These are phyloP conservation scores for Coniosporium tulheliwenetii DNA, from an alignment of 2,329 filamentous ascomycete species.

Conservation along the genomic window DNA sequence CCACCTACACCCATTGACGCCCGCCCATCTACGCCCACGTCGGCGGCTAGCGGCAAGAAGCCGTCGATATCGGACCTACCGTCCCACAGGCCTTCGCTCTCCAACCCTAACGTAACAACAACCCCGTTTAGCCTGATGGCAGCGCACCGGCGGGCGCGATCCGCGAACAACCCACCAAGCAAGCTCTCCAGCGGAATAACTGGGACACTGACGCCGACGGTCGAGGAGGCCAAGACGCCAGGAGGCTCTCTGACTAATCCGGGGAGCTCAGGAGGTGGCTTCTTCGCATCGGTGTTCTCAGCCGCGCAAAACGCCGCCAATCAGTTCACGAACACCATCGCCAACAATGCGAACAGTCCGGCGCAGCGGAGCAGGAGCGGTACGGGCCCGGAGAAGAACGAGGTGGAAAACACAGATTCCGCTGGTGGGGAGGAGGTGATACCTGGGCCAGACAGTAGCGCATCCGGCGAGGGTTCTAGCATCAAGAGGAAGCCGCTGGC, in stretches of 20 bases:
- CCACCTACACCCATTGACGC: conserved; percentile 45
- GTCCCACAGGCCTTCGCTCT: conserved; percentile 16
- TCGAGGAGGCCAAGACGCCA: conserved; percentile 51
- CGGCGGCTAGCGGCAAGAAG: no score
- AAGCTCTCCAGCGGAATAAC: conserved; percentile 68
- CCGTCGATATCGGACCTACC: conserved; percentile 2
- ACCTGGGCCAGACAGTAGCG: conserved; percentile 9
- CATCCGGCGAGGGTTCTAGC: conserved; percentile 22
- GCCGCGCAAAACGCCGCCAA: conserved; percentile 85
- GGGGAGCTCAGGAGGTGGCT: conserved; percentile 38
- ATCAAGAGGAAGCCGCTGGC: conserved; percentile 50
- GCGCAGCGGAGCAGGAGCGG: conserved; percentile 30
- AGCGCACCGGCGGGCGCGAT: conserved; percentile 50
- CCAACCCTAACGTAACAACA: conserved; percentile 36
- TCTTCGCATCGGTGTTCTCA: conserved; percentile 88
- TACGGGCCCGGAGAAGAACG: conserved; percentile 8
- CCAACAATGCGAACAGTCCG: conserved; percentile 41
- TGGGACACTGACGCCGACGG: conserved; percentile 53
- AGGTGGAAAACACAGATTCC: conserved; percentile 11
- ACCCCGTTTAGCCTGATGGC: conserved; percentile 35
- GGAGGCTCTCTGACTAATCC: conserved; percentile 35
- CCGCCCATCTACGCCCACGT: conserved; percentile 7
- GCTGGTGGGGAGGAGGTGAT: conserved; percentile 26
- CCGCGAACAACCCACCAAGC: conserved; percentile 50
- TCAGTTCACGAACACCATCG: conserved; percentile 57